Conservation (phyloP, 1,284 basidiomycete species). For the Naganishia sp. region DNA sequence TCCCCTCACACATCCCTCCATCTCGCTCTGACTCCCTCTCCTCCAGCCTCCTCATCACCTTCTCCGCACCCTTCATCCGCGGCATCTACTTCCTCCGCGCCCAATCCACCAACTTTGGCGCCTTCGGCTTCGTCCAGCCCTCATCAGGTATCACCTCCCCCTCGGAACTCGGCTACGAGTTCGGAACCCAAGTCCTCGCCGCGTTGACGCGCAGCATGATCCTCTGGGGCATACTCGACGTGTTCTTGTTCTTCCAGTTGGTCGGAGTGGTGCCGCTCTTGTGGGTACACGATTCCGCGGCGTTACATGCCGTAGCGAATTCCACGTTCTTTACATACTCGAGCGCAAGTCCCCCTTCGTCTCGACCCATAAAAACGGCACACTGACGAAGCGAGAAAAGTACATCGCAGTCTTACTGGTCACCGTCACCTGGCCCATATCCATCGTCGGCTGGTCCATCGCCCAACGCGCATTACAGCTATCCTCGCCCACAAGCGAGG, state of each 20-base stretch:
- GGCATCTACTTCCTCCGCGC: conserved; percentile 44
- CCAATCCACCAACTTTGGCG: conserved; percentile 42
- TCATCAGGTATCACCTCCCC: conserved; percentile 28
- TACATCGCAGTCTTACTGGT: conserved; percentile 37
- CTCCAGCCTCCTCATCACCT: conserved; percentile 47
- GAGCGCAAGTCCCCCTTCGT: conserved; percentile 34
- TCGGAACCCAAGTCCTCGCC: conserved; percentile 44
- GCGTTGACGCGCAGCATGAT: conserved; percentile 49
- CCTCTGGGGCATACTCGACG: conserved; percentile 44
- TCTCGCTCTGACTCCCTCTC: neutral
- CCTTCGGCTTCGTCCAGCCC: conserved; percentile 48
- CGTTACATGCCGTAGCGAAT: conserved; percentile 45
- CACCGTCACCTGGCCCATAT: conserved; percentile 45
- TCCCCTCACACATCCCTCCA: conserved; percentile 1
- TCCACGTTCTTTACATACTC: conserved; percentile 43
- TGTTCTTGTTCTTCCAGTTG: conserved; percentile 46
- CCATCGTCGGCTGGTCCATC: conserved; percentile 51
- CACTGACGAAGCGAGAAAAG: neutral
- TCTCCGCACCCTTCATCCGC: conserved; percentile 50
- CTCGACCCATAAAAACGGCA: no score
- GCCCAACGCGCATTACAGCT: conserved; percentile 43
- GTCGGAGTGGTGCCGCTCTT: conserved; percentile 47
- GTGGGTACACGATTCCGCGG: conserved; percentile 44
- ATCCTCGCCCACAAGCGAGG: conserved; percentile 30
- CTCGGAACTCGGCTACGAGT: conserved; percentile 43